phyloP scores from a whole-genome alignment of 1,139 yeast genomes.

The Saccharomyces hybrid region DNA sequence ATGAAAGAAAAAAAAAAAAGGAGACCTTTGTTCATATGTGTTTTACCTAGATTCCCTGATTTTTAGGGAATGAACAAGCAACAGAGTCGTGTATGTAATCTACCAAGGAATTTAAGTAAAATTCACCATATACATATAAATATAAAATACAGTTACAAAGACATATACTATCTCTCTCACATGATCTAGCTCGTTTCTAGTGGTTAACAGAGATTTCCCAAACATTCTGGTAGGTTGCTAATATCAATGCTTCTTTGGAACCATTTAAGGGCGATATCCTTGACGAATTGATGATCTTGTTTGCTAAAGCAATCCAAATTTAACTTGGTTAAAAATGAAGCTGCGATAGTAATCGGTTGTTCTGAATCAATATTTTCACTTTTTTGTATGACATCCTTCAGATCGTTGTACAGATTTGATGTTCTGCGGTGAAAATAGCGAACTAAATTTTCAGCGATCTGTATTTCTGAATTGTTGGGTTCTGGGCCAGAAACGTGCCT shows the following conservation, averaged over 20 bases:
- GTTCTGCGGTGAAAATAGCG: slow-evolving; percentile 19
- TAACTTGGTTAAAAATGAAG: slow-evolving; percentile 15
- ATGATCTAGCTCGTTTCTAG: not conserved
- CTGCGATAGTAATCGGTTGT: slow-evolving; percentile 14
- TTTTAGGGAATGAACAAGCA: not conserved
- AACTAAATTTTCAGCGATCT: slow-evolving; percentile 42
- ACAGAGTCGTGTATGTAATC: not conserved
- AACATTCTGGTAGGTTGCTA: slow-evolving; percentile 3
- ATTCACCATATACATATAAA: not conserved
- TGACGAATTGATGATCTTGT: slow-evolving; percentile 23
- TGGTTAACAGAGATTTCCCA: not conserved
- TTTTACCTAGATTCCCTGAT: not conserved
- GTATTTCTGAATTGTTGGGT: not conserved
- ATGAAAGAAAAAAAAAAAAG: too few species aligned
- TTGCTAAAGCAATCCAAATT: slow-evolving; percentile 28
- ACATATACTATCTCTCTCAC: not conserved
- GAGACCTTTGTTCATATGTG: too few species aligned
- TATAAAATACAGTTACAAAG: not conserved
- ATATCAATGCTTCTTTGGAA: slow-evolving; percentile 14
- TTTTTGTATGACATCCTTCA: slow-evolving; percentile 14
- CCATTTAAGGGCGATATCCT: slow-evolving; percentile 18
- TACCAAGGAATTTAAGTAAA: not conserved
- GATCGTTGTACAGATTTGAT: slow-evolving; percentile 12
- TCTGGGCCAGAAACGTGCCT: slow-evolving; percentile 39
- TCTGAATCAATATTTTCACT: slow-evolving; percentile 10